phyloP scores from a whole-genome alignment of 2,329 filamentous ascomycete species.

The Cercospora brassicicola region DNA sequence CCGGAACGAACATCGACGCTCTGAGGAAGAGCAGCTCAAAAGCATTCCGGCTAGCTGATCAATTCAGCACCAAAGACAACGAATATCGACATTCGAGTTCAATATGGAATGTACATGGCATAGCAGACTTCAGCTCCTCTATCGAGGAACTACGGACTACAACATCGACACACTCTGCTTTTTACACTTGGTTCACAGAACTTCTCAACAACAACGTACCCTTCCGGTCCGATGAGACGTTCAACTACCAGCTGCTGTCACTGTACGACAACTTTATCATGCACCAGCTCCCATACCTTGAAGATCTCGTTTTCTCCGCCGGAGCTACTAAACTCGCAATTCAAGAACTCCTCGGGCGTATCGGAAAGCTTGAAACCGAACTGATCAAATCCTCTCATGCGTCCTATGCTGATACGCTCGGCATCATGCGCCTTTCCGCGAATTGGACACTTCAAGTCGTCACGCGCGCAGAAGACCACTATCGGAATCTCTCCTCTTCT shows the following conservation, averaged over 20 bases:
- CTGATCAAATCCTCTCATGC: background rate
- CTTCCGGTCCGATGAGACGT: background rate
- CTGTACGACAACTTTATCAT: constrained; percentile 12
- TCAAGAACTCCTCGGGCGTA: background rate
- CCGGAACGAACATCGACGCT: background rate
- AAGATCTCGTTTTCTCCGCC: constrained; percentile 1
- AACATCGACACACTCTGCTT: background rate
- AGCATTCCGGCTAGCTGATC: constrained; percentile 8
- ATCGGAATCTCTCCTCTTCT: constrained; percentile 11
- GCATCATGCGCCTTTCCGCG: background rate
- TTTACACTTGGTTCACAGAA: background rate
- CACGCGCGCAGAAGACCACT: background rate
- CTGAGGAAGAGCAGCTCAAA: background rate
- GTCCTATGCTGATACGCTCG: background rate
- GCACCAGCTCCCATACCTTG: background rate
- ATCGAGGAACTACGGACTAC: background rate
- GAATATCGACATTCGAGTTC: constrained; percentile 3
- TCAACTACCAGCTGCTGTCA: constrained; percentile 5
- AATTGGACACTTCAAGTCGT: constrained; percentile 11
- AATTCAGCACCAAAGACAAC: constrained; percentile 12
- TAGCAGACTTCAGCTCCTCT: background rate
- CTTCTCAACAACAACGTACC: background rate
- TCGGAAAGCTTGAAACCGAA: constrained; percentile 11
- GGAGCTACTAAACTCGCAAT: constrained; percentile 3
- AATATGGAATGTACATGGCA: constrained; percentile 3